A percentile compares a stretch with the other conserved stretches of the same genome.
These are phyloP conservation scores for Soucietia sequanensis DNA, from an alignment of 805 yeast species.

Conservation along the genomic window DNA sequence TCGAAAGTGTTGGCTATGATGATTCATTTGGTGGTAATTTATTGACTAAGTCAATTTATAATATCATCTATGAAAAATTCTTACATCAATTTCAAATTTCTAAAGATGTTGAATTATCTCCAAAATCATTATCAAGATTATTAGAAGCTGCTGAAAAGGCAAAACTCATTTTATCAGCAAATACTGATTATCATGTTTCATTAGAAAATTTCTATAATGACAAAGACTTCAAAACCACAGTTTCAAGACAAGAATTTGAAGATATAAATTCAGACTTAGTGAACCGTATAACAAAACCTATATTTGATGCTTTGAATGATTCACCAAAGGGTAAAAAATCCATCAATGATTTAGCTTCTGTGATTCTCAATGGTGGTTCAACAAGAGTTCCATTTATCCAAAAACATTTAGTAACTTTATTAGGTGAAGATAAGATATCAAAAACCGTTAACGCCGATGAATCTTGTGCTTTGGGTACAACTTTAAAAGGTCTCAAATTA, in stretches of 20 bases:
- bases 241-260: conserved; percentile 86
- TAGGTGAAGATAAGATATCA: conserved; percentile 63
- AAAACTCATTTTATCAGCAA: conserved; percentile 83
- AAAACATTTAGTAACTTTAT: conserved; percentile 48
- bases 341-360: conserved; percentile 51
- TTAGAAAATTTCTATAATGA: conserved; percentile 76
- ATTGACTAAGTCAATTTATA: conserved; percentile 65
- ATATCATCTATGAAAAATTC: conserved; percentile 60
- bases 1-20: conserved; percentile 72
- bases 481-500: conserved; percentile 72
- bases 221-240: conserved; percentile 61
- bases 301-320: conserved; percentile 47
- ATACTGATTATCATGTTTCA: conserved; percentile 71
- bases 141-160: conserved; percentile 87
- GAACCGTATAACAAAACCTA: conserved; percentile 51
- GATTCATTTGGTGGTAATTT: conserved; percentile 71
- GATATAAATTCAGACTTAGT: conserved; percentile 44
- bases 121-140: conserved; percentile 63
- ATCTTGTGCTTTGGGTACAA: conserved; percentile 85
- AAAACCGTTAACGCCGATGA: conserved; percentile 95
- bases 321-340: conserved; percentile 23
- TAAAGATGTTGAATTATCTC: conserved; percentile 42
- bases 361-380: conserved; percentile 87
- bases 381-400: conserved; percentile 89
- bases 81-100: conserved; percentile 40